Conservation (phyloP, 2,329 filamentous ascomycete species). For the Aaosphaeria pasadenensis region DNA sequence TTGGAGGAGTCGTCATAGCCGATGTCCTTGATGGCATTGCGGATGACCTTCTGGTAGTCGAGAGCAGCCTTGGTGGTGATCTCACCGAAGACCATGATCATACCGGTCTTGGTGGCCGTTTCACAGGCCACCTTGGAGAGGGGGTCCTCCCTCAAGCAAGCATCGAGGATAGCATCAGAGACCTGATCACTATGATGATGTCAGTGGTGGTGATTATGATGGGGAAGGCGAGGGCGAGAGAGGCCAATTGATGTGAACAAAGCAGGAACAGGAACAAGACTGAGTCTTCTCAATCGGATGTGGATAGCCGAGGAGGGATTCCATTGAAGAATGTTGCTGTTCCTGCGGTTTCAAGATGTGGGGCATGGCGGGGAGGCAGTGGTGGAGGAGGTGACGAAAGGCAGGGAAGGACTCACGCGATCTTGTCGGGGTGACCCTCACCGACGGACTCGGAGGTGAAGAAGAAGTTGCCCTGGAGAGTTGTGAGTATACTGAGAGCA, state of each 20-base stretch:
- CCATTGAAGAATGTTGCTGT: not conserved
- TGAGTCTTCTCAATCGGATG: not conserved
- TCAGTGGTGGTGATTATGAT: not conserved
- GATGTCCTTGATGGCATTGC: slow-evolving; percentile 93
- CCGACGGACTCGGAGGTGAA: slow-evolving; percentile 54
- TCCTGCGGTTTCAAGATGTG: not conserved
- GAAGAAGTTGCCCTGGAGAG: slow-evolving; percentile 38
- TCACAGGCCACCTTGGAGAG: slow-evolving; percentile 98
- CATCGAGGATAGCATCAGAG: slow-evolving; percentile 97
- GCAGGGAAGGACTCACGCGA: slow-evolving; percentile 55
- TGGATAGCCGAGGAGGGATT: not conserved
- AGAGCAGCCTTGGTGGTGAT: slow-evolving; percentile 95
- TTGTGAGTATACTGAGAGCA: slow-evolving; percentile 8
- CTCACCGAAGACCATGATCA: slow-evolving; percentile 85
- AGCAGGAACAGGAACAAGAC: not conserved
- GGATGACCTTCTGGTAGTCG: slow-evolving; percentile 98
- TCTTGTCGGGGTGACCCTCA: slow-evolving; percentile 82
- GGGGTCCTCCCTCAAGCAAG: slow-evolving; percentile 90
- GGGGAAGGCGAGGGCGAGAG: not conserved
- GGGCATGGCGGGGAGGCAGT: slow-evolving; percentile 1
- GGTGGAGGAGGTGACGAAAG: not conserved
- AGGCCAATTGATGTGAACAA: not conserved
- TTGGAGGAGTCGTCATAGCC: slow-evolving; percentile 96
- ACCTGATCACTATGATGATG: slow-evolving; percentile 71
- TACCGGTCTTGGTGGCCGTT: slow-evolving; percentile 98